Evolutionary conservation across 2,329 filamentous ascomycete genomes (phyloP), one percentile per base, ranked within the genome.

Genomic region (Gyromitra esculenta): DNA sequence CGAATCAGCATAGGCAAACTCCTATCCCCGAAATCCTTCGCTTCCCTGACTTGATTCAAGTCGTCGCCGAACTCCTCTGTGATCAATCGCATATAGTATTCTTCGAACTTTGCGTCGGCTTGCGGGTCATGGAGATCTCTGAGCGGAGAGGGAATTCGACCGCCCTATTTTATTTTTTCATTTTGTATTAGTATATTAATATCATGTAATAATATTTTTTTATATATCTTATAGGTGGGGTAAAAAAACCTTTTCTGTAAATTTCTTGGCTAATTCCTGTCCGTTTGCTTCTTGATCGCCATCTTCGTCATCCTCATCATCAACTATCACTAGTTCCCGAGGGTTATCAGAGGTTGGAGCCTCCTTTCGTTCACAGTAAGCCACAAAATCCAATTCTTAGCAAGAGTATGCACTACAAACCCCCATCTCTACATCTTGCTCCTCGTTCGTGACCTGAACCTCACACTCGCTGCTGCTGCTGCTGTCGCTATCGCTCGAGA

Each of bases 31-130:
- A 88, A 88, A 76, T 88, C 87, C 62, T 84, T 83, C 37, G 87
- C 86, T 62, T 84, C 83, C 45, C 87, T 84, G 48, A 88, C 82
- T 79, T 85, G 85, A 78, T 87, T 86, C 13, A 88, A 83, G 80
- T 88, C 87, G 68, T 88, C 85, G 5, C 85, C 86, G 67, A 88
- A 86, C 79, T 88, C 86, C 9, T 83, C 81, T 0, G 87, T 86
- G 6, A 86, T 81, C 72, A 85, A 84, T 60, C 83, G 83, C 48
- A 88, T 82, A 78, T 88, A 88, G 75, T 86, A 85, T 13, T 84
- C 82, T 65, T 84, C 81, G 79, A 88, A 88, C 31, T 78, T 76
- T 8, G 52, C 54, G 25, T 73, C 70, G 63, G 78, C 67, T 31
- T 73, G 70, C 39, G 78, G 65, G 56, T 80, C 79, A 43, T 76